These are phyloP conservation scores for Porodaedalea pini DNA, from an alignment of 1,284 basidiomycete species.

Conservation along the genomic window DNA sequence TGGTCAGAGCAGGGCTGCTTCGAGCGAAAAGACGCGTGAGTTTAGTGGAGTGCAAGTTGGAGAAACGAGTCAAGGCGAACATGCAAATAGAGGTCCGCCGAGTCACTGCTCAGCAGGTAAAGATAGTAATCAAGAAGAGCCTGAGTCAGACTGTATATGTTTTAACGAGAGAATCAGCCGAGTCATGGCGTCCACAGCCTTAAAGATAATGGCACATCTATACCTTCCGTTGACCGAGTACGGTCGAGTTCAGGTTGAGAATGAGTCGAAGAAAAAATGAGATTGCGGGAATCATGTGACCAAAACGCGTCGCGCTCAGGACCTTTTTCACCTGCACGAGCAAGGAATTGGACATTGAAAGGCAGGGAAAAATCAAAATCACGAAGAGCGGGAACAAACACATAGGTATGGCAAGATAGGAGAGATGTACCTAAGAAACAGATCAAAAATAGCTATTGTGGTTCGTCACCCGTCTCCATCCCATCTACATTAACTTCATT, in stretches of 20 bases:
- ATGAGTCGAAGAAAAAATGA: too few relatives aligned
- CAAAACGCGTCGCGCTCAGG: too few relatives aligned
- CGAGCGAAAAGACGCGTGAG: constrained; percentile 10
- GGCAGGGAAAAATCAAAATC: too few relatives aligned
- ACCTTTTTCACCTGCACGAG: too few relatives aligned
- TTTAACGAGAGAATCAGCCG: background rate
- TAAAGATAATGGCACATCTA: too few relatives aligned
- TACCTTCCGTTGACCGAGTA: too few relatives aligned
- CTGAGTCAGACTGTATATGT: background rate
- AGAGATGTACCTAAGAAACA: background rate
- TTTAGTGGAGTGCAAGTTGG: background rate
- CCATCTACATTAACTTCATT: constrained; percentile 2
- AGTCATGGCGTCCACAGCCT: background rate
- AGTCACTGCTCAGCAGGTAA: background rate
- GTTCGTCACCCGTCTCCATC: background rate
- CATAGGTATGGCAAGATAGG: background rate
- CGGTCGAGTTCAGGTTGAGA: too few relatives aligned
- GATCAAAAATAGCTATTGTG: background rate
- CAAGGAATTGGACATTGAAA: too few relatives aligned
- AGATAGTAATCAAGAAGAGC: background rate
- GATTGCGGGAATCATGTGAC: constrained; percentile 18
- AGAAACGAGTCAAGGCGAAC: constrained; percentile 12
- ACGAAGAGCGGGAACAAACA: too few relatives aligned
- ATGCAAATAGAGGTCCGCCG: constrained; percentile 5
- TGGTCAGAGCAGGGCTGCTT: background rate